Evolutionary conservation across 1,284 basidiomycete genomes (phyloP), one percentile per base, ranked within the genome.

Genomic region (Moniliophthora roreri): DNA sequence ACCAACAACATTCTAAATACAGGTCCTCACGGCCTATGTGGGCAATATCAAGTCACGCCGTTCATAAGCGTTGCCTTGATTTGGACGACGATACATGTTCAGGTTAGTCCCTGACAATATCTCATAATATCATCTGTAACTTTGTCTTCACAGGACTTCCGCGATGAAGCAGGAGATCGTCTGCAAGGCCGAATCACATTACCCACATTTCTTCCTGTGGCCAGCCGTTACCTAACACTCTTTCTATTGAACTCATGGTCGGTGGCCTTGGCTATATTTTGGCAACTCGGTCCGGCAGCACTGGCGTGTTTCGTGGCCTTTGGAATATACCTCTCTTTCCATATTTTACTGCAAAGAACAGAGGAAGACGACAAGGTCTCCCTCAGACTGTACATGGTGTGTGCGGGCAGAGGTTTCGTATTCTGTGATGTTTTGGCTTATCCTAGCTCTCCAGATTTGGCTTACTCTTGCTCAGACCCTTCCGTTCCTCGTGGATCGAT

Each of bases 111-210:
- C n/a, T n/a, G n/a, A 54, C 48, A 16, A 51, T 58, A n/a, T 59
- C 67, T 2, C 51, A 70, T 45, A 50, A 57, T 60, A 41, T 72
- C 4, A 60, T 73, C 38, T 57, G 67, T 23, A 63, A 2, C 67
- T 65, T 2, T 63, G 66, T 26, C 68, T 38, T 61, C 63, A 0
- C 73, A 75, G 58, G 76, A 77, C 52, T 77, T 74, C 58, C 65
- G 67, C 24, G 77, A 78, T 48, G 63, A 68, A 7, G 64, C 61
- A 5, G 77, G 76, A 4, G 76, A 78, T 55, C 56, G 52, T 3
- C 57, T 42, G 6, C 62, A 66, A 23, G 74, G 75, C 11, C 65
- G 76, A 13, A 63, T 59, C 1, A 78, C 76, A 0, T 58, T 77
- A 10, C 75, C 76, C 13, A 71, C 77, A 45, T 52, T 60, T 8